Evolutionary conservation across 305 asterid genomes (phyloP).

Genomic region (Stenogyne calaminthoides): DNA sequence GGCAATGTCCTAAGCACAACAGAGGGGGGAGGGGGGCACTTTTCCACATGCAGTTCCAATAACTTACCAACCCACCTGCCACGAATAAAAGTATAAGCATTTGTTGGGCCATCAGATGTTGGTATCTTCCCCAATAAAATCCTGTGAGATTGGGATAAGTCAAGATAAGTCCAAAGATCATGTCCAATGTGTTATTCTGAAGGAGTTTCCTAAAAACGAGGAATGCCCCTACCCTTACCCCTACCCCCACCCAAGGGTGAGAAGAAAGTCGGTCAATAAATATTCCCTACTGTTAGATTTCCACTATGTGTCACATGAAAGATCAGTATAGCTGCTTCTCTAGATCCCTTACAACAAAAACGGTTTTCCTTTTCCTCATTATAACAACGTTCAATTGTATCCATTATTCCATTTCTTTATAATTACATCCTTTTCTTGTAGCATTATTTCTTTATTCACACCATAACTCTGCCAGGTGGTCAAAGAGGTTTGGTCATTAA

Average conservation of each 20-base stretch:
- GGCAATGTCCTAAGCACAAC: slow-evolving; percentile 25
- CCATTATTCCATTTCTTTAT: background rate
- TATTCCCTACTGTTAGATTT: slow-evolving; percentile 18
- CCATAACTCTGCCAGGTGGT: slow-evolving; percentile 8
- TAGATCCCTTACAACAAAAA: slow-evolving; percentile 24
- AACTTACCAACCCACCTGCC: slow-evolving; percentile 94
- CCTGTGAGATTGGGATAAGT: slow-evolving; percentile 86
- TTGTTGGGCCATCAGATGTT: slow-evolving; percentile 82
- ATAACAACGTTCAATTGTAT: slow-evolving; percentile 14
- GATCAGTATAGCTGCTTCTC: slow-evolving; percentile 12
- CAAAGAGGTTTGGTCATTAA: slow-evolving; percentile 14
- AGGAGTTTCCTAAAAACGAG: slow-evolving; percentile 32
- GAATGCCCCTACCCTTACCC: slow-evolving; percentile 31
- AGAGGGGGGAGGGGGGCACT: background rate
- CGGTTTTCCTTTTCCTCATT: background rate
- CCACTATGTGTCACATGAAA: slow-evolving; percentile 14
- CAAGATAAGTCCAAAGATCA: slow-evolving; percentile 50
- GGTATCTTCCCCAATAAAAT: slow-evolving; percentile 94
- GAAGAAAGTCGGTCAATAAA: slow-evolving; percentile 22
- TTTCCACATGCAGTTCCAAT: slow-evolving; percentile 47
- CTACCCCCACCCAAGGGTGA: slow-evolving; percentile 12
- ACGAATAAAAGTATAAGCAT: slow-evolving; percentile 79
- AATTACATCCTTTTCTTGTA: background rate
- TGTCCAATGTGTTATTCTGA: slow-evolving; percentile 38
- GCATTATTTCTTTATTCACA: background rate